Conservation (phyloP, 176 grass and related monocot species). For the barley (Hordeum vulgare) region MorexV3_pseudomolecules_assembly NC_058518.1:458939157-458939656, state of each 20-base stretch:
- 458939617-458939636: too few species aligned
- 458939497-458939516: neutral
- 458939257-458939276: neutral
- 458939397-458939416: neutral
- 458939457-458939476: slow-evolving; percentile 14
- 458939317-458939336: neutral
- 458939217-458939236: slow-evolving; percentile 15
- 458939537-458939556: neutral
- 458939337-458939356: neutral
- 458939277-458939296: neutral
- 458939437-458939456: slow-evolving; percentile 1
- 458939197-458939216: neutral
- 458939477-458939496: neutral
- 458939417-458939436: neutral
- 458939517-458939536: neutral
- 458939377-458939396: neutral
- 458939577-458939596: too few species aligned
- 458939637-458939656: too few species aligned
- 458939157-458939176: slow-evolving; percentile 19
- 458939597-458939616: too few species aligned
- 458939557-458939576: too few species aligned
- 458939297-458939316: neutral
- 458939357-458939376: neutral
- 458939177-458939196: neutral
- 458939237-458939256: neutral